Evolutionary conservation across 2,329 filamentous ascomycete genomes (phyloP), one percentile per base, ranked within the genome.

Genomic region (Aspergillus luchuensis): DNA sequence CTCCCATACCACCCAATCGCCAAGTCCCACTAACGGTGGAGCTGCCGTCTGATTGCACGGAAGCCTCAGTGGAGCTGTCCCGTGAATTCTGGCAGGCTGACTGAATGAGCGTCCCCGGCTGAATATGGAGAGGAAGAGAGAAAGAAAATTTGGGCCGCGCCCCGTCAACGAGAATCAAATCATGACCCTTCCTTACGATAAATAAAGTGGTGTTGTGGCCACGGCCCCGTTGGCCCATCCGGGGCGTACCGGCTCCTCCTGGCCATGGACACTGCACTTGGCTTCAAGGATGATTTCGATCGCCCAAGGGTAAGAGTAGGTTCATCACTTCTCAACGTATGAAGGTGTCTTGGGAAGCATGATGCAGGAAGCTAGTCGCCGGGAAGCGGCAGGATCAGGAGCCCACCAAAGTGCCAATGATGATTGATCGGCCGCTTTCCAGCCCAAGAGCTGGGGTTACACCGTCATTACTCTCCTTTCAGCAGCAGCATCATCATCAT

Each of bases 331-430:
- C 39, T 56, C 25, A 41, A 56, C 8, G 33, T 30, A 47, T 30
- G 30, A n/a, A 55, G 30, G 48, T 50, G 55, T 60, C 28, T 36
- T 36, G 33, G 33, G n/a, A 55, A 50, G 48, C 54, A 60, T 54
- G 57, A 52, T 56, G 59, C 64, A 63, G 56, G 57, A 56, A 52
- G 58, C 54, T 66, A 58, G 56, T 58, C 38, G 38, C 36, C 59
- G 63, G 61, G 50, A 67, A 63, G 62, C 64, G 67, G 54, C 65
- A 64, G 60, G 56, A 62, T 38, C 33, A 63, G 41, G 19, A 64
- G 38, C n/a, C 57, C 54, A 57, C 52, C 49, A 54, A 45, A 54
- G 54, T 58, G 57, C 55, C 60, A 56, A 55, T 57, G 60, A 65
- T 63, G 59, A 36, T 36, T 36, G 62, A 66, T 63, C 64, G 63